phyloP scores from a whole-genome alignment of 805 yeast genomes.

The Nakazawaea ishiwadae region DNA sequence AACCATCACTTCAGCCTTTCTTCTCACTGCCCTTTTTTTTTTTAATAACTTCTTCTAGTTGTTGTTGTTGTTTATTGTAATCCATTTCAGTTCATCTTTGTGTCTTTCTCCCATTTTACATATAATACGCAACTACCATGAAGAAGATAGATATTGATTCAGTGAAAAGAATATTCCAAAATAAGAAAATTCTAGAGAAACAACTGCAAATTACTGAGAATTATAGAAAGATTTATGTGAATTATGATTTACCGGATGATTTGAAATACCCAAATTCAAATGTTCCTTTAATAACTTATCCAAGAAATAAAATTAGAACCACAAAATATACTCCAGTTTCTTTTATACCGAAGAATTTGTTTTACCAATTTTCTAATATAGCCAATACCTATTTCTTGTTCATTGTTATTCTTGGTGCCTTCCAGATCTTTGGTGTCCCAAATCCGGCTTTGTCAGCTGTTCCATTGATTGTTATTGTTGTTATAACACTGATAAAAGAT shows the following conservation, averaged over 20 bases:
- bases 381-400: slow-evolving; percentile 87
- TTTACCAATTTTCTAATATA: slow-evolving; percentile 76
- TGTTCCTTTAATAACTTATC: slow-evolving; percentile 54
- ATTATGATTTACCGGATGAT: slow-evolving; percentile 25
- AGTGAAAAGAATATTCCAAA: not conserved
- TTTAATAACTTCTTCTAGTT: too few species aligned
- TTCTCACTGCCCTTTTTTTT: too few species aligned
- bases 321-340: slow-evolving; percentile 91
- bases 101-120: too few species aligned
- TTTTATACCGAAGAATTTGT: slow-evolving; percentile 81
- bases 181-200: not conserved
- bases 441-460: slow-evolving; percentile 71
- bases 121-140: too few species aligned
- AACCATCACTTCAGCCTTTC: too few species aligned
- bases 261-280: slow-evolving; percentile 45
- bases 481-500: slow-evolving; percentile 72
- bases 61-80: too few species aligned
- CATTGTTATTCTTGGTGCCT: slow-evolving; percentile 75
- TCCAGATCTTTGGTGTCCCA: slow-evolving; percentile 76
- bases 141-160: not conserved
- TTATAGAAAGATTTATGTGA: slow-evolving; percentile 50
- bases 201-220: not conserved
- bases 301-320: slow-evolving; percentile 90
- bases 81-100: too few species aligned
- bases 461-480: slow-evolving; percentile 74